phyloP scores from a whole-genome alignment of 2,329 filamentous ascomycete genomes.

The Xylaria polymorpha region DNA sequence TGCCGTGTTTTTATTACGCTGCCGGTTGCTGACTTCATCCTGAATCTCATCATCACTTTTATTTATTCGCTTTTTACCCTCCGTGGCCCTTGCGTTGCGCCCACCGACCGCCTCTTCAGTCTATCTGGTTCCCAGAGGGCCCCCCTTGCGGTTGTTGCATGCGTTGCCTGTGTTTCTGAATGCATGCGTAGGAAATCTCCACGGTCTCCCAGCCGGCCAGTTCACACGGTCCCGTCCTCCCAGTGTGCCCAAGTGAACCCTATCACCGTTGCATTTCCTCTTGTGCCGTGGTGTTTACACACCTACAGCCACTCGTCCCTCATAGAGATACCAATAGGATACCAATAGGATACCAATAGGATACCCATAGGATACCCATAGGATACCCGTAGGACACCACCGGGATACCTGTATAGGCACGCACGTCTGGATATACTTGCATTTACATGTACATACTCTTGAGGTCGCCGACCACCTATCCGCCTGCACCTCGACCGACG shows the following conservation, averaged over 20 bases:
- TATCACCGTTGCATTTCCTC: constrained; percentile 33
- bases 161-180: constrained; percentile 29
- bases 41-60: constrained; percentile 22
- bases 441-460: constrained; percentile 39
- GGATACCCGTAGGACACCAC: constrained; percentile 20
- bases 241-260: constrained; percentile 30
- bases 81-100: constrained; percentile 30
- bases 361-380: neutral
- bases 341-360: constrained; percentile 9
- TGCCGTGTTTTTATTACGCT: constrained; percentile 20
- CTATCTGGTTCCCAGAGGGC: constrained; percentile 14
- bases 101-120: constrained; percentile 29
- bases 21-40: constrained; percentile 32
- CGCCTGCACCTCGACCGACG: constrained; percentile 38
- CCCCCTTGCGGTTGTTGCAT: constrained; percentile 15
- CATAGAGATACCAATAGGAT: constrained; percentile 21
- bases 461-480: constrained; percentile 41
- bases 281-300: constrained; percentile 30
- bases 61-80: constrained; percentile 24
- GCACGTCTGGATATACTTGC: constrained; percentile 28
- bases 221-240: constrained; percentile 33
- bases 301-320: constrained; percentile 24
- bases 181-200: constrained; percentile 31
- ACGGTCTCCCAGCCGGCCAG: constrained; percentile 29
- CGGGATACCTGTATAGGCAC: constrained; percentile 33